Conservation (phyloP, 148 eudicot species). For the Rhododendron griersonianum region DNA sequence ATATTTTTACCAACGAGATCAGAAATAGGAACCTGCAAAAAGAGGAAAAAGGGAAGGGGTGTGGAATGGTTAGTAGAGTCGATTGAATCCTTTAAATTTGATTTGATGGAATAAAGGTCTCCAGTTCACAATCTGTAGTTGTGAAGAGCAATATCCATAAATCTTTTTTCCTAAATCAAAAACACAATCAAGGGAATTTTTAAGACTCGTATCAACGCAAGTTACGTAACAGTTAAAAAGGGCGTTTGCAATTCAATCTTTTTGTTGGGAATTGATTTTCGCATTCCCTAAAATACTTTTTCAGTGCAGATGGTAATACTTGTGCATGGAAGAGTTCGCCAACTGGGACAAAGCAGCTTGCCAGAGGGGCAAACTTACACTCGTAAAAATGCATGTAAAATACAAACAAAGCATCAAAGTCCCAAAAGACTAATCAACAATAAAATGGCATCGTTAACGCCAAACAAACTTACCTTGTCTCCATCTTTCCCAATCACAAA, state of each 20-base stretch:
- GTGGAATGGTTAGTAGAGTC: not conserved
- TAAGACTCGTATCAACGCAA: not conserved
- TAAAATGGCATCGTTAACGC: not conserved
- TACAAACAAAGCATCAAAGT: not conserved
- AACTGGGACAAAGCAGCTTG: not conserved
- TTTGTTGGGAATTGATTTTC: not conserved
- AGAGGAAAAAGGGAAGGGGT: not conserved
- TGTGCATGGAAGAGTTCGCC: not conserved
- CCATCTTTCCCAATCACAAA: constrained; percentile 59
- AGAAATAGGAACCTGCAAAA: constrained; percentile 44
- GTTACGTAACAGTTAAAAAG: not conserved
- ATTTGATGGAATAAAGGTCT: not conserved
- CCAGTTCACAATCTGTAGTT: not conserved
- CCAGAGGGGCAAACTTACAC: not conserved
- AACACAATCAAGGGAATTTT: not conserved
- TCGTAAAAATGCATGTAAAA: not conserved
- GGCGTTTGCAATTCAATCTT: not conserved
- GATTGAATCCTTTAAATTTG: not conserved
- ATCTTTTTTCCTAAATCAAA: not conserved
- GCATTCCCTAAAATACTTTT: too few relatives aligned
- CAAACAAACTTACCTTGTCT: constrained; percentile 37
- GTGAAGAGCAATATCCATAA: not conserved
- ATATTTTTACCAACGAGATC: constrained; percentile 51
- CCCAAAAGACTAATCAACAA: not conserved
- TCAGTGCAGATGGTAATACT: too few relatives aligned